A percentile compares a stretch with the other conserved stretches of the same genome.
Conservation (phyloP, 495 filamentous ascomycete genomes). For the Penicillium arizonense region DNA sequence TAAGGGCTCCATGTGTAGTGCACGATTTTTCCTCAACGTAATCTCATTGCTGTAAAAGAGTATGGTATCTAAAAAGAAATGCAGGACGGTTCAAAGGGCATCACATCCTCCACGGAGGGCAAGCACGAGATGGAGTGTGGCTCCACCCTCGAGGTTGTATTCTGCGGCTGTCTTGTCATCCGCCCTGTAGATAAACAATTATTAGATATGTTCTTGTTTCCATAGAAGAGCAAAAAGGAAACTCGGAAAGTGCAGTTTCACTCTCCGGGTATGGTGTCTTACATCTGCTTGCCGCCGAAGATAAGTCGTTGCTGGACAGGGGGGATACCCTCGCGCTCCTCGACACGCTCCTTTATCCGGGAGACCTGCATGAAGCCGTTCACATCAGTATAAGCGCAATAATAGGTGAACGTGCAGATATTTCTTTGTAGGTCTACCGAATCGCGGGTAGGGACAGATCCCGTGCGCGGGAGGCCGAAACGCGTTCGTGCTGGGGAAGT, state of each 20-base stretch:
- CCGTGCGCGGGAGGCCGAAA: conserved; percentile 2
- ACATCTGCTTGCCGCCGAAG: conserved; percentile 98
- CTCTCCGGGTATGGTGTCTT: conserved; percentile 22
- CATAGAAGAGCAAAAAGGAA: not conserved
- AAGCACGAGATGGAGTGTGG: conserved; percentile 91
- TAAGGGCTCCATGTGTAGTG: not conserved
- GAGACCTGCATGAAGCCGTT: conserved; percentile 58
- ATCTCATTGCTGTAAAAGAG: conserved; percentile 19
- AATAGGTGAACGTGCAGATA: no score
- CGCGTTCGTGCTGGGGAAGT: not conserved
- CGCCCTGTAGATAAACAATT: conserved; percentile 52
- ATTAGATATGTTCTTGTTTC: not conserved
- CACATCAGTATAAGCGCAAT: not conserved
- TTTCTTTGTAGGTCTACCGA: not conserved
- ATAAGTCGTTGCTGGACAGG: conserved; percentile 96
- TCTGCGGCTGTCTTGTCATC: conserved; percentile 87
- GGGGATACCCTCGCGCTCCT: conserved; percentile 98
- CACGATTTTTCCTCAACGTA: not conserved
- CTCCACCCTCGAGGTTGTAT: conserved; percentile 87
- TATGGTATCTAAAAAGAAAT: conserved; percentile 23
- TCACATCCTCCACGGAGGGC: conserved; percentile 76
- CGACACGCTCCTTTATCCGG: conserved; percentile 95
- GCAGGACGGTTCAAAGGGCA: conserved; percentile 13
- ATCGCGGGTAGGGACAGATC: not conserved
- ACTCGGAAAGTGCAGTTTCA: not conserved